Evolutionary conservation across 2,329 filamentous ascomycete species (phyloP), one percentile per base, ranked within the genome.

Genomic region (Byssochlamys sp.): DNA sequence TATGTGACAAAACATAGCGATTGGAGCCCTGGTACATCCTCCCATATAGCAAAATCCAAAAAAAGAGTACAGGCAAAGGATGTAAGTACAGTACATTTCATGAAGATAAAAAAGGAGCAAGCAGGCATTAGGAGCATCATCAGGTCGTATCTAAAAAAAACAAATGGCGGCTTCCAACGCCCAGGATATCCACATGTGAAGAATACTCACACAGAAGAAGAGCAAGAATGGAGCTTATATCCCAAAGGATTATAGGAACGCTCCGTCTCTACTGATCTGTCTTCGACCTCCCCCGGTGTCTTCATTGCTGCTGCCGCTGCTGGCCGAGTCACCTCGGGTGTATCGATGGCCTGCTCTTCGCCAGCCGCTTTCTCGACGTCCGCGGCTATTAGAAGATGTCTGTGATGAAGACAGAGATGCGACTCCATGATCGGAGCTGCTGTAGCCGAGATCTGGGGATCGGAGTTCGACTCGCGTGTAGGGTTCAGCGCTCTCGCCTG

Each of bases 361-460:
- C 70, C 69, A 72, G 10, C 71, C 71, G 45, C 65, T 65, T 53
- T 64, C 56, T 56, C 56, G 58, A 14, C 66, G 61, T 6, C 59
- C 56, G n/a, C 55, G 52, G 27, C 49, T 52, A 12, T 51, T 48
- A 49, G 53, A 33, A 4, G 55, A 51, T 31, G 55, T 57, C 1
- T 59, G 57, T 1, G 65, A 65, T 3, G 64, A 65, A 4, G 62
- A 58, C 2, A 69, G n/a, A 1, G 70, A 66, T 5, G 61, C 61
- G 5, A 63, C 63, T 12, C 64, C 68, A 28, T 65, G 59, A 26
- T 66, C 63, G 1, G 65, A 64, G 26, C 58, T 61, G 58, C 58
- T 59, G 12, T 59, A 55, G 39, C 48, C 52, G 12, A 19, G 31
- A 25, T 54, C 53, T 27, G 53, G 53, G 19, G 53, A 35, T 12